phyloP scores from a whole-genome alignment of 371 early-diverging fungal species.

The Gilbertella persicaria region DNA sequence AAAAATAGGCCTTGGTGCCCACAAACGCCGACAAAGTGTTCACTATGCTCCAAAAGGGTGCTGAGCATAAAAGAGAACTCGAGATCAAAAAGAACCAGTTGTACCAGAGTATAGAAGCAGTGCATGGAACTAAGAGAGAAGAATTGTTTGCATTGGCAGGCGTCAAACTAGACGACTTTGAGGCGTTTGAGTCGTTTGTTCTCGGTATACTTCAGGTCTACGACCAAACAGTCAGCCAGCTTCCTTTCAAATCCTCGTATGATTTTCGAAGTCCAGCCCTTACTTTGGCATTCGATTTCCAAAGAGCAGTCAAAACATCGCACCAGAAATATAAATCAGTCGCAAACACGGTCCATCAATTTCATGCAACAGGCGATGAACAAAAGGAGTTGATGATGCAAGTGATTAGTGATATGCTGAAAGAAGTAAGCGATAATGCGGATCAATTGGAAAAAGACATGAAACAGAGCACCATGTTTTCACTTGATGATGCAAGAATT shows the following conservation, averaged over 20 bases:
- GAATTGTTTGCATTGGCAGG: slow-evolving; percentile 35
- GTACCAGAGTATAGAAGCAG: slow-evolving; percentile 29
- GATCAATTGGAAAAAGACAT: slow-evolving; percentile 53
- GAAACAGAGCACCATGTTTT: slow-evolving; percentile 38
- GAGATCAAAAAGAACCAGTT: slow-evolving; percentile 24
- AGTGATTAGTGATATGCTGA: slow-evolving; percentile 43
- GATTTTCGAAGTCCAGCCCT: slow-evolving; percentile 49
- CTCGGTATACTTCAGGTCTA: slow-evolving; percentile 50
- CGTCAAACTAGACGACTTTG: slow-evolving; percentile 40
- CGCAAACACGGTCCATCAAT: slow-evolving; percentile 8
- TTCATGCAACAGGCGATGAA: slow-evolving; percentile 4
- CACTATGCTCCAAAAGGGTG: slow-evolving; percentile 32
- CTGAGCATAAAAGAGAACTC: slow-evolving; percentile 27
- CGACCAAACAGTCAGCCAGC: slow-evolving; percentile 30
- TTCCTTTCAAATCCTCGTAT: slow-evolving; percentile 13
- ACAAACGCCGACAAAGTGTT: slow-evolving; percentile 24
- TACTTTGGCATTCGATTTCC: slow-evolving; percentile 46
- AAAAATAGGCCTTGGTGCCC: slow-evolving; percentile 15
- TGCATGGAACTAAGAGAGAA: slow-evolving; percentile 25
- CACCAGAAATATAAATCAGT: slow-evolving; percentile 33
- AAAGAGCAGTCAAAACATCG: slow-evolving; percentile 43
- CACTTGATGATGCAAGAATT: slow-evolving; percentile 34
- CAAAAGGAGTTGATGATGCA: slow-evolving; percentile 33
- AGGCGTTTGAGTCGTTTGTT: slow-evolving; percentile 43
- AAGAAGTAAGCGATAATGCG: slow-evolving; percentile 50